Evolutionary conservation across 139 green algal species (phyloP).

Genomic region (Diplosphaera chodatii): DNA sequence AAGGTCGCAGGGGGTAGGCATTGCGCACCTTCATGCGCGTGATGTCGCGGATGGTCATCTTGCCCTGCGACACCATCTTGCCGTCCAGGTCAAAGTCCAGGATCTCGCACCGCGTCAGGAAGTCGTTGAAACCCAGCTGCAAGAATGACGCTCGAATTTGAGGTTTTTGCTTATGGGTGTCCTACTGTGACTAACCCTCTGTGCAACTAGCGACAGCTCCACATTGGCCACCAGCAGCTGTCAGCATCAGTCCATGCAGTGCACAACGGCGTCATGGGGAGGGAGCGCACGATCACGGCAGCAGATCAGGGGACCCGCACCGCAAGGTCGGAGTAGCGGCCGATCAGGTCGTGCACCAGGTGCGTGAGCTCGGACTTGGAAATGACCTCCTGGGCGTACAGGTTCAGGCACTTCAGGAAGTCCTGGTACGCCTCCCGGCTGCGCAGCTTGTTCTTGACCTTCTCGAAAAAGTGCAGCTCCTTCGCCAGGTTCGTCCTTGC

Average conservation of each 20-base stretch:
- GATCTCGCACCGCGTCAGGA: constrained; percentile 66
- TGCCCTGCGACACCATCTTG: constrained; percentile 6
- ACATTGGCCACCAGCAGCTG: too few species aligned
- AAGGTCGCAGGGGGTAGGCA: too few species aligned
- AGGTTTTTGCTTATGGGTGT: too few species aligned
- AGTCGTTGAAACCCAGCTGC: constrained; percentile 69
- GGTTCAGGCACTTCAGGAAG: constrained; percentile 94
- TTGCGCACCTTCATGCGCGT: constrained; percentile 17
- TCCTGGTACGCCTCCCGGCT: constrained; percentile 84
- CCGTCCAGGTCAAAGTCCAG: constrained; percentile 32
- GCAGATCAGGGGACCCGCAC: too few species aligned
- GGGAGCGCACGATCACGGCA: too few species aligned
- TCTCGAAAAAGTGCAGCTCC: constrained; percentile 67
- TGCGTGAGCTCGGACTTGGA: constrained; percentile 72
- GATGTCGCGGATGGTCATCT: constrained; percentile 11
- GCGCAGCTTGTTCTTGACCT: constrained; percentile 57
- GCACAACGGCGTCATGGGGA: too few species aligned
- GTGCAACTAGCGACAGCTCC: too few species aligned
- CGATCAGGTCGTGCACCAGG: constrained; percentile 84
- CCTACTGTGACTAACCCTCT: too few species aligned
- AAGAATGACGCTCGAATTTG: not conserved
- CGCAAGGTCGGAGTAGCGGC: constrained; percentile 77
- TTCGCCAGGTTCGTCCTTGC: constrained; percentile 31
- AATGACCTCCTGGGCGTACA: constrained; percentile 92
- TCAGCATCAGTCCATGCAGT: too few species aligned